Evolutionary conservation across 2,329 filamentous ascomycete genomes (phyloP), one percentile per base, ranked within the genome.

Genomic region (Paramyrothecium roridum): DNA sequence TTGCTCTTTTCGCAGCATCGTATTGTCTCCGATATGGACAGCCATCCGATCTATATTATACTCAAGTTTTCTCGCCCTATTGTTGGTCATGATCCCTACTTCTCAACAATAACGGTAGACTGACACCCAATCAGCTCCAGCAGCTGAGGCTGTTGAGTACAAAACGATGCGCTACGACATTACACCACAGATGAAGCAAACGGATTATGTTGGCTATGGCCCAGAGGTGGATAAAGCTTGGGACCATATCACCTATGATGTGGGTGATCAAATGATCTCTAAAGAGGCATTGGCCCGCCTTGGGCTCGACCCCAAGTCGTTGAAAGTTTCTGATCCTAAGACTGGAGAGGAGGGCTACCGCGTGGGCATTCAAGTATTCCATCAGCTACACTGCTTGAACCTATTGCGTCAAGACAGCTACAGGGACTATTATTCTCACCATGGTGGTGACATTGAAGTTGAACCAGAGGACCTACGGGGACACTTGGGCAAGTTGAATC

Each of bases 251-350:
- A 80, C 79, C 12, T 55, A 54, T 20, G 57, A 59, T 20, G 82
- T 86, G 23, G 83, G 83, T 40, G 83, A 86, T 64, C 81, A 83
- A 61, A 83, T 84, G 77, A 80, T 87, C 52, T 78, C 78, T 1
- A 70, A 75, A 21, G 71, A 76, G 7, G 82, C 86, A 61, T 77
- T 85, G 26, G 68, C 76, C 45, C 77, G 76, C 21, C 76, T 87
- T 1, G 77, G 77, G 4, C 70, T 80, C 3, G 80, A 83, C 58
- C 78, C 79, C 2, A 69, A 76, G 21, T 81, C 80, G 1, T 71
- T 85, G n/a, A 79, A 77, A 61, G 78, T 84, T 58, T 80, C 77
- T 11, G 73, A 86, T 59, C 79, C 82, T 6, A 73, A 72, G 48
- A 83, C 83, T 1, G 84, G 82, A 19, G 74, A 80, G 55, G 76